These are phyloP conservation scores for Aspergillus nanangensis DNA, from an alignment of 495 filamentous ascomycete genomes.

Conservation along the genomic window DNA sequence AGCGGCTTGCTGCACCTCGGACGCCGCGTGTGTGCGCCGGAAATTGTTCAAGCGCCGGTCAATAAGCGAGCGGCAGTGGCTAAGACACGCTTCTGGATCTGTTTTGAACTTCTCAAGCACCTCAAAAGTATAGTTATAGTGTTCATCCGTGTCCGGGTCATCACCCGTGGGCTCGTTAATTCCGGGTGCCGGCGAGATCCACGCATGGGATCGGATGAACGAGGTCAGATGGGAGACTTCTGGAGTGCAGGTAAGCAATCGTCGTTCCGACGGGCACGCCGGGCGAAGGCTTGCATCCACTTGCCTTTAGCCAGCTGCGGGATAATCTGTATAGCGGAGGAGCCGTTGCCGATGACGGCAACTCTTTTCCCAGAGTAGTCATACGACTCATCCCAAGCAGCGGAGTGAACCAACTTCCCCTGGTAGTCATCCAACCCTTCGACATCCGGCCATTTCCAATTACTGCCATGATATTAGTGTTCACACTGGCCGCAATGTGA, in stretches of 20 bases:
- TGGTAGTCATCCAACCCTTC: neutral
- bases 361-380: conserved; percentile 3
- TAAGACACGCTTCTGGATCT: conserved; percentile 6
- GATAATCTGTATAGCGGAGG: conserved; percentile 4
- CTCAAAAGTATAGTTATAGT: conserved; percentile 3
- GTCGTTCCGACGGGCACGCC: too few relatives aligned
- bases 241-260: neutral
- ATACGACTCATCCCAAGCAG: conserved; percentile 1
- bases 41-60: conserved; percentile 11
- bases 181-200: conserved; percentile 3
- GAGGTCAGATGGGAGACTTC: neutral
- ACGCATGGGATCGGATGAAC: conserved; percentile 1
- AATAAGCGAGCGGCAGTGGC: conserved; percentile 10
- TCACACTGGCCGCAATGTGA: neutral
- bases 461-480: neutral
- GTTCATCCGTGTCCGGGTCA: conserved; percentile 3
- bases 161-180: conserved; percentile 4
- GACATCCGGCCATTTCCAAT: conserved; percentile 5
- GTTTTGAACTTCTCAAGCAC: neutral
- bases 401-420: conserved; percentile 4
- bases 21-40: conserved; percentile 8
- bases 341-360: conserved; percentile 1
- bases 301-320: conserved; percentile 1
- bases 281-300: too few relatives aligned
- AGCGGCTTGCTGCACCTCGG: conserved; percentile 5